Evolutionary conservation across 2,329 filamentous ascomycete species (phyloP), one percentile per base, ranked within the genome.

Genomic region (Rhynchosporium secalis): DNA sequence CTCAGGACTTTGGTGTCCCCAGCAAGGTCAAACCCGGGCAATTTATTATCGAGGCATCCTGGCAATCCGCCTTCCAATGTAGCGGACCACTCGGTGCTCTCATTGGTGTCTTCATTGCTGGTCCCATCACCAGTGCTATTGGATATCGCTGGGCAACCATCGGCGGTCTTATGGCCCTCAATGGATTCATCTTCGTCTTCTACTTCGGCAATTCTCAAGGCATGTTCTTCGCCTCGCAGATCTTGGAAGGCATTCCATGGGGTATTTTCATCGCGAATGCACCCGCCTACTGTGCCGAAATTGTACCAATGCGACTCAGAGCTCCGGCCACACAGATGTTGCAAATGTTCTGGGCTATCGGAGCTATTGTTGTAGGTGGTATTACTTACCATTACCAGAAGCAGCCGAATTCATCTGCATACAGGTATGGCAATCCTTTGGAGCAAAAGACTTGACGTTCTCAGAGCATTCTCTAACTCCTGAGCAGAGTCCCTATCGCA

Each of bases 291-390:
- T 84, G 80, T 73, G 76, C 75, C 69, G 85, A 88, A 72, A 85
- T 88, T 61, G 83, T 85, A 2, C 85, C 85, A 1, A 78, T 87
- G 58, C 76, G 76, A 70, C 74, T 88, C 60, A 75, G 84, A 72
- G 85, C 81, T 58, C 80, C 83, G 26, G 79, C 79, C 4, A 87
- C 85, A 2, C 81, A 84, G 74, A 87, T 84, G 80, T 69, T 87
- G 73, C 85, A 87, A 75, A 86, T 87, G 83, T 85, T 83, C 76
- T 87, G 84, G 84, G 81, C 84, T 20, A 82, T 87, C 70, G 85
- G 84, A 31, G 73, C 75, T 41, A 87, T 87, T 71, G 84, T 87
- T 62, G 85, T 87, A 29, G 81, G 78, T 38, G 84, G 75, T 63
- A 78, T 83, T 64, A 82, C 81, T 57, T 87, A 83, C 72, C 70